phyloP scores from a whole-genome alignment of 768 basidiomycete species.

The Rhodotorula babjevae region DNA sequence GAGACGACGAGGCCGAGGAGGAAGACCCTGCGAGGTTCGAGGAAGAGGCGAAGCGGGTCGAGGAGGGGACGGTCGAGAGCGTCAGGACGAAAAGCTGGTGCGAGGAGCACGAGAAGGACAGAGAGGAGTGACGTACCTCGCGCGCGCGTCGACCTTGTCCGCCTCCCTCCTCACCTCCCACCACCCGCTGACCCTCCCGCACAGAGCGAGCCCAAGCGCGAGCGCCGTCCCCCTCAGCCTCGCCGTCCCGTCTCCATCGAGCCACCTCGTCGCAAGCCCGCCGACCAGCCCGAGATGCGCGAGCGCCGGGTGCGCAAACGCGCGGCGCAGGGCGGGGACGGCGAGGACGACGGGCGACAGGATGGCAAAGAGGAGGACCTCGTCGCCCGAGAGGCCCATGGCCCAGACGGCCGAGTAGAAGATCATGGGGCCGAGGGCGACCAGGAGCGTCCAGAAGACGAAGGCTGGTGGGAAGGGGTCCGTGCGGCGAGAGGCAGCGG shows the following conservation, averaged over 20 bases:
- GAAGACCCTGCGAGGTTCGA: slow-evolving; percentile 55
- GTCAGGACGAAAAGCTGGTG: background rate
- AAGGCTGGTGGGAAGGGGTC: background rate
- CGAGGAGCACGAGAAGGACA: too few species aligned
- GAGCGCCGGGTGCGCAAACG: slow-evolving; percentile 54
- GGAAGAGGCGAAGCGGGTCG: too few species aligned
- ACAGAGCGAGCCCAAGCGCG: slow-evolving; percentile 54
- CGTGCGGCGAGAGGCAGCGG: too few species aligned
- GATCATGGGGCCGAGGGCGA: slow-evolving; percentile 28
- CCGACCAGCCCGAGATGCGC: slow-evolving; percentile 51
- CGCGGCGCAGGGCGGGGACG: slow-evolving; percentile 51
- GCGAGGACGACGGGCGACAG: slow-evolving; percentile 66
- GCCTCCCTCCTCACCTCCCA: slow-evolving; percentile 48
- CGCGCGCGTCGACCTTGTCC: slow-evolving; percentile 44
- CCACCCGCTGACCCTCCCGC: slow-evolving; percentile 59
- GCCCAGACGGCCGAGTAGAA: slow-evolving; percentile 61
- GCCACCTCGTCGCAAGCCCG: slow-evolving; percentile 57
- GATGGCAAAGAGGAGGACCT: slow-evolving; percentile 66
- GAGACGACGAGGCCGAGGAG: slow-evolving; percentile 64
- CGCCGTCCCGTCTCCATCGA: slow-evolving; percentile 47
- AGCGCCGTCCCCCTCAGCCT: slow-evolving; percentile 55
- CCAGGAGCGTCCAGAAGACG: slow-evolving; percentile 30
- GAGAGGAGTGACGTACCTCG: background rate
- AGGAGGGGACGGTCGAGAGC: background rate
- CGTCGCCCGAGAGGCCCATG: slow-evolving; percentile 75